Base-by-base conservation (phyloP, 495 filamentous ascomycete species). In the Talaromyces proteolyticus region DNA sequence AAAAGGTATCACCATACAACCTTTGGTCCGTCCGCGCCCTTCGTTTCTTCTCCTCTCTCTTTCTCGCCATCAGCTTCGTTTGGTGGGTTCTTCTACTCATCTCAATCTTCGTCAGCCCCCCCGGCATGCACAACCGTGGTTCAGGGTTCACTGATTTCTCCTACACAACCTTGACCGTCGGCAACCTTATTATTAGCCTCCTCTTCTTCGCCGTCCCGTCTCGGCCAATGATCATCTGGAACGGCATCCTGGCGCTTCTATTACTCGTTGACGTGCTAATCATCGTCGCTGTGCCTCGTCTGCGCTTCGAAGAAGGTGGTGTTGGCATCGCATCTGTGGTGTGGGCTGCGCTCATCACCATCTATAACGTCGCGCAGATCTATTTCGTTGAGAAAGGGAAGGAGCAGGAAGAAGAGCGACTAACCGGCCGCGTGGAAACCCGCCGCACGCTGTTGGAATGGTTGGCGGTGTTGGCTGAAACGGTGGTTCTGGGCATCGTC, bases 1-100 rank as follows among this genome's bases (percentile, higher is more conserved):
- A n/a, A n/a, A 49, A 91, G 87, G 87, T 97, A 24, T 91, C 93
- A 1, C 93, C 93, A 0, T 95, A 96, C 70, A 98, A 98, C 60
- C 82, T 96, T 46, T 95, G 87, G 82, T 86, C 81, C 53, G 86
- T 98, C 34, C 83, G 93, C 23, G 75, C 86, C 25, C 68, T 92
- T 12, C 81, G 89, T 55, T 85, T 78, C 61, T 58, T 90, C 36
- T 88, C 87, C 3, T 76, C 92, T 50, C 47, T 87, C 44, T 86
- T 95, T 57, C 73, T 90, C 23, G 67, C 70, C 50, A 63, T 95
- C 57, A 86, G 78, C 59, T 88, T 95, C 56, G 57, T 89, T 37
- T 98, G 93, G 91, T 96, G 93, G 92, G 75, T 86, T 6, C 68
- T 96, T 47, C 74, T 95, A 12, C 72, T 98, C 14, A 80, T 96